phyloP scores from a whole-genome alignment of 208 protist species.

The Leptomonas pyrrhocoris region DNA sequence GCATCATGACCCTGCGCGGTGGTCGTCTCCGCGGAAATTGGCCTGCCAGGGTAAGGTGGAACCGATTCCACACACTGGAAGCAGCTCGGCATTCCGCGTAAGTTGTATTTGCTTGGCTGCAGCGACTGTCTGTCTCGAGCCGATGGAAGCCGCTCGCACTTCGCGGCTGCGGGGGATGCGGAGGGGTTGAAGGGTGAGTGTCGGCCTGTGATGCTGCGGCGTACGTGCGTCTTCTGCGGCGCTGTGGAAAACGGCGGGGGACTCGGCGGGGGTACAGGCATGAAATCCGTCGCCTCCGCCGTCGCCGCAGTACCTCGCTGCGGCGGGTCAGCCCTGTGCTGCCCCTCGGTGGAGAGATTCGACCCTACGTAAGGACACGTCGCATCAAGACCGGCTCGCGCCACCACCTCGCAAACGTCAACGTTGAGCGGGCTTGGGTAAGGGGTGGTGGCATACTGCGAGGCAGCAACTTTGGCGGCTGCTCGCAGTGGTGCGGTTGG shows the following conservation, averaged over 20 bases:
- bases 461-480: neutral
- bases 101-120: neutral
- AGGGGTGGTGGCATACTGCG: no score
- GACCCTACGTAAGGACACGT: no score
- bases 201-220: no score
- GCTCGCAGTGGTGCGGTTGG: neutral
- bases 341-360: neutral
- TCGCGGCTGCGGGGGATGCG: neutral
- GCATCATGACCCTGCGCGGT: neutral
- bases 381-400: no score
- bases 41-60: neutral
- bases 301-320: neutral
- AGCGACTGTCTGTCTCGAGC: neutral
- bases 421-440: no score
- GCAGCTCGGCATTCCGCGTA: neutral
- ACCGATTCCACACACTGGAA: neutral
- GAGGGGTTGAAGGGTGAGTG: no score
- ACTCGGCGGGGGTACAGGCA: constrained; percentile 1
- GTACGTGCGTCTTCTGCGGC: neutral
- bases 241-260: neutral
- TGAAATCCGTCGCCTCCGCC: neutral
- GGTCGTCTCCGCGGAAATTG: neutral
- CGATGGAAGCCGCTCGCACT: neutral
- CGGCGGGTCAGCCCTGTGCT: no score
- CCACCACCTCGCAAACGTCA: no score